Base-by-base conservation (phyloP, 805 yeast species). In the Candida palmyrensis region DNA sequence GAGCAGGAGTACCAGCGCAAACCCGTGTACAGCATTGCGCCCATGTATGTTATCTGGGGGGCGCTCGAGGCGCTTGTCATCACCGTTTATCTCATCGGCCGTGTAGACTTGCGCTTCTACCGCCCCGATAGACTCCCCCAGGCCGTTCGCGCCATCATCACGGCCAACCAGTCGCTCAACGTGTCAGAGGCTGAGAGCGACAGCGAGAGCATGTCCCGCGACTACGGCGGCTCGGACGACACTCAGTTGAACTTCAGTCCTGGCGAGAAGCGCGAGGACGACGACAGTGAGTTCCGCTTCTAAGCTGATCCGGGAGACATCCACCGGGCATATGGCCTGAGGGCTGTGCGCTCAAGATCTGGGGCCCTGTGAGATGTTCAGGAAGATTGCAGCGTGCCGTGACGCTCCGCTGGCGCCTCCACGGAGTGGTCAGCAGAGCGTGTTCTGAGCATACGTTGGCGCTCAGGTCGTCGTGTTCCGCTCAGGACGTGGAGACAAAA, bases 121-220 rank as follows among this genome's bases (percentile, higher is more conserved):
- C 28, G 52, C 18, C 54, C 54, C 16, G 52, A 49, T 26, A 29
- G 29, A 9, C 36, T 47, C 18, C 54, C 54, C 6, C 17, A 22
- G 27, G 11, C 23, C 11, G 23, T 21, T 11, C 23, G 62, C 30
- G 38, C 40, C 14, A 56, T 60, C 28, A 47, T 56, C 25, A 60
- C 66, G 9, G 64, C 62, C 10, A 59, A 60, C 32, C 65, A 57
- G 37, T 47, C 60, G 18, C 38, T 51, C 49, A 42, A 49, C 39
- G 51, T 53, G 19, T 42, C 54, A 2, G 59, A 55, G 6, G 43
- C 33, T 11, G 59, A 54, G 25, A 51, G 48, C 18, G 51, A 44
- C 5, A 44, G 40, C 8, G 47, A 36, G n/a, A n/a, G n/a, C n/a
- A n/a, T n/a, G n/a, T n/a, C n/a, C n/a, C n/a, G n/a, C n/a, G n/a